phyloP scores from a whole-genome alignment of 345 rosid species.

The Eucalyptus erythrocorys region DNA sequence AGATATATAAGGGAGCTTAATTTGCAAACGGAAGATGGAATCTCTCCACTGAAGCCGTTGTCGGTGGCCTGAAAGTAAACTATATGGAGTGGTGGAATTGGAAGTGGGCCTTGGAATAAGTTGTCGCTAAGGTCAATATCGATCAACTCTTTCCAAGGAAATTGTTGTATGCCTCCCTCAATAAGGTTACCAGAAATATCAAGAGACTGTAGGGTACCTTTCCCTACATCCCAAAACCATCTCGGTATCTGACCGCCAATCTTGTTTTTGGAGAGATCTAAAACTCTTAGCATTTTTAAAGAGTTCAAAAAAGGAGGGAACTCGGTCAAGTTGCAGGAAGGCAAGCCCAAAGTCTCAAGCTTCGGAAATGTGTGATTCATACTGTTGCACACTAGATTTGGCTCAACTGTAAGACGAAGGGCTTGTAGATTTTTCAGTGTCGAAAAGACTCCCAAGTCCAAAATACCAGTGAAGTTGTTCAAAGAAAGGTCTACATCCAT shows the following conservation, averaged over 20 bases:
- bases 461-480: not conserved
- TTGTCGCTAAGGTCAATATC: not conserved
- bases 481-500: not conserved
- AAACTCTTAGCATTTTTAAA: accelerated
- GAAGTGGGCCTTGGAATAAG: not conserved
- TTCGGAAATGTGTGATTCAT: not conserved
- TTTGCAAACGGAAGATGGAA: not conserved
- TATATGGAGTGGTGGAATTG: not conserved
- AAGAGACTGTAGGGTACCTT: not conserved
- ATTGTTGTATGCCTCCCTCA: not conserved
- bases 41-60: not conserved
- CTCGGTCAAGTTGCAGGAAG: not conserved
- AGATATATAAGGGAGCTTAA: not conserved
- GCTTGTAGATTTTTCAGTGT: accelerated
- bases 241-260: not conserved
- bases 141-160: not conserved
- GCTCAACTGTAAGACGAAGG: not conserved
- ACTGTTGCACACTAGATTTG: not conserved
- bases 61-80: accelerated
- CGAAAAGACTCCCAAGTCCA: not conserved
- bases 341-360: not conserved
- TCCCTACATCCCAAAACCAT: not conserved
- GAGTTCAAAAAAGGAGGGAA: not conserved
- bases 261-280: not conserved
- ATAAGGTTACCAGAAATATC: not conserved